These are phyloP conservation scores for Pythium plurisporium DNA, from an alignment of 352 stramenopile species.

Conservation along the genomic window DNA sequence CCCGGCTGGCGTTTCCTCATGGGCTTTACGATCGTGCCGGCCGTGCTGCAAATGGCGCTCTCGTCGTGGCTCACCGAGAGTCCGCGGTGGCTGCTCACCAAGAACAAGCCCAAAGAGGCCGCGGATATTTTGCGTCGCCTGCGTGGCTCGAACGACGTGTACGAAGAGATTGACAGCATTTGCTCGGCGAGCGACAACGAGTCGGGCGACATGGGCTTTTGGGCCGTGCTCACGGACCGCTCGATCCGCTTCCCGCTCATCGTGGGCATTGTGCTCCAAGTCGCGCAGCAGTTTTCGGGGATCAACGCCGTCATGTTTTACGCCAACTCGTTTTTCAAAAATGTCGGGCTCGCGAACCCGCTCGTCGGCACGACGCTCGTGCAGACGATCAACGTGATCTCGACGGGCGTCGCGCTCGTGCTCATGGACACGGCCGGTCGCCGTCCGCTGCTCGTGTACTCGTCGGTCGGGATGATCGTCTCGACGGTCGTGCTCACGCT, in stretches of 20 bases:
- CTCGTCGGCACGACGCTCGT: constrained; percentile 36
- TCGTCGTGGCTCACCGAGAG: constrained; percentile 35
- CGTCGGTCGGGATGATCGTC: constrained; percentile 37
- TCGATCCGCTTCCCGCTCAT: constrained; percentile 37
- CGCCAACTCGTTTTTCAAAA: constrained; percentile 42
- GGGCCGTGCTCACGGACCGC: constrained; percentile 32
- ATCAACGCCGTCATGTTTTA: constrained; percentile 57
- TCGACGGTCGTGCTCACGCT: constrained; percentile 38
- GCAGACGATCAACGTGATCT: constrained; percentile 38
- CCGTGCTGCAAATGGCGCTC: constrained; percentile 36
- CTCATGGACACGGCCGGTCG: constrained; percentile 44
- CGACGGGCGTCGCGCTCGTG: constrained; percentile 38
- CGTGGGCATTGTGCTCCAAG: constrained; percentile 33
- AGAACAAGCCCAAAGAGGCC: constrained; percentile 42
- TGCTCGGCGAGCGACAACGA: constrained; percentile 47
- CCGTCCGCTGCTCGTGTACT: constrained; percentile 40
- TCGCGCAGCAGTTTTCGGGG: constrained; percentile 37
- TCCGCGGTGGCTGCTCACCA: constrained; percentile 38
- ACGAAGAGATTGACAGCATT: constrained; percentile 49
- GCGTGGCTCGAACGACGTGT: constrained; percentile 41
- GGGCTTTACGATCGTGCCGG: constrained; percentile 36
- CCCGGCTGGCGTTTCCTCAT: constrained; percentile 42
- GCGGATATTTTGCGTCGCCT: constrained; percentile 39
- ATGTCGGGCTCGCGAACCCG: constrained; percentile 33
- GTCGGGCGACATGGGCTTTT: constrained; percentile 38